Percentiles rank a stretch among this genome's conserved stretches.
These are phyloP conservation scores for Amanita bisporigera DNA, from an alignment of 1,284 basidiomycete genomes.

Conservation along the genomic window DNA sequence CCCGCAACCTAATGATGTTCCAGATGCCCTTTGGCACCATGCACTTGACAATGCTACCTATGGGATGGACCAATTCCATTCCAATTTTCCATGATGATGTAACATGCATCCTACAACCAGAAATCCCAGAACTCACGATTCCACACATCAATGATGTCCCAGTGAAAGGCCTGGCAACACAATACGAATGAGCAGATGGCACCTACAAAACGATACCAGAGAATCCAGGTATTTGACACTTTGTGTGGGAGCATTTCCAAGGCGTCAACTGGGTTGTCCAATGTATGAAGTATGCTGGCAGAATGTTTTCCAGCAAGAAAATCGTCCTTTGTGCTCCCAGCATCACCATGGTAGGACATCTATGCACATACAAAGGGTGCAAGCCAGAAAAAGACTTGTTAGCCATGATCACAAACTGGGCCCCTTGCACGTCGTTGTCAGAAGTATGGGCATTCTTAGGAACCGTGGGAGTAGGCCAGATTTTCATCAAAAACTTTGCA, in stretches of 20 bases:
- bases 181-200: conserved; percentile 22
- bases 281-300: conserved; percentile 1
- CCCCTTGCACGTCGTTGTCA: too few relatives aligned
- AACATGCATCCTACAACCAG: conserved; percentile 41
- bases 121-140: conserved; percentile 37
- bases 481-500: too few relatives aligned
- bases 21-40: conserved; percentile 44
- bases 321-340: not conserved
- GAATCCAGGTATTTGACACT: not conserved
- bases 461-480: conserved; percentile 14
- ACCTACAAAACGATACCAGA: not conserved
- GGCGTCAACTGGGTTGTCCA: not conserved
- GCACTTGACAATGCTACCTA: too few relatives aligned
- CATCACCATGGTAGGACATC: not conserved
- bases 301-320: conserved; percentile 1
- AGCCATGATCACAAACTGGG: too few relatives aligned
- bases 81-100: conserved; percentile 47
- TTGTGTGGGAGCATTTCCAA: too few relatives aligned
- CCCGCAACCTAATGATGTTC: conserved; percentile 31
- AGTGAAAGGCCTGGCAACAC: conserved; percentile 37
- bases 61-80: conserved; percentile 42
- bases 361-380: too few relatives aligned
- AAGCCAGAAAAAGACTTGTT: too few relatives aligned
- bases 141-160: conserved; percentile 45
- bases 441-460: conserved; percentile 22